These are phyloP conservation scores for Corylus avellana DNA, from an alignment of 306 rosid genomes.

Conservation along the genomic window DNA sequence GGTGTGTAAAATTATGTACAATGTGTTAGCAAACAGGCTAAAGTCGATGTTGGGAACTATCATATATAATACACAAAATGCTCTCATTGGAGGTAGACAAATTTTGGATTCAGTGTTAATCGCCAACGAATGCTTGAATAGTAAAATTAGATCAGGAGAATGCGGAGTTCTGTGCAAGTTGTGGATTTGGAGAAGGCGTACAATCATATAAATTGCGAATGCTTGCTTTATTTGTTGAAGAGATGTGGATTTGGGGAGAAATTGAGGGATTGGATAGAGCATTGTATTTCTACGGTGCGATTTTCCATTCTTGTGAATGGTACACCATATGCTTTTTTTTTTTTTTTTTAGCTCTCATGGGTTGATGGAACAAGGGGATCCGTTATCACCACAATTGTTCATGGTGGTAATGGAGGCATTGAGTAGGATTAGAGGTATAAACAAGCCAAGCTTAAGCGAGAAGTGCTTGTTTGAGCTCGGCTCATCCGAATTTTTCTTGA, in stretches of 20 bases:
- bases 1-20: neutral
- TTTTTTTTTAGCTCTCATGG: neutral
- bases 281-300: neutral
- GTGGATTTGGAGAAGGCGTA: no score
- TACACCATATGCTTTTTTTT: neutral
- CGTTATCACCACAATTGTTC: neutral
- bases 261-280: no score
- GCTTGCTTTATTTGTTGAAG: no score
- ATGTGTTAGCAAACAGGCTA: neutral
- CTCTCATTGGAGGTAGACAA: neutral
- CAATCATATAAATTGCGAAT: no score
- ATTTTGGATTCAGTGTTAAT: neutral
- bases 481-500: no score
- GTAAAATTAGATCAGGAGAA: neutral
- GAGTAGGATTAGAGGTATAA: neutral
- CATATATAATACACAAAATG: neutral
- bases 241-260: no score
- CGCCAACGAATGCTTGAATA: neutral
- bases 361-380: neutral
- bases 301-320: neutral
- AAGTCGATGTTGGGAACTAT: neutral
- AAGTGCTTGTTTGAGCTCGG: no score
- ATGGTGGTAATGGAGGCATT: neutral
- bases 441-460: no score
- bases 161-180: neutral